Evolutionary conservation across 2,329 filamentous ascomycete species (phyloP).

Genomic region (Aspergillus sp.): DNA sequence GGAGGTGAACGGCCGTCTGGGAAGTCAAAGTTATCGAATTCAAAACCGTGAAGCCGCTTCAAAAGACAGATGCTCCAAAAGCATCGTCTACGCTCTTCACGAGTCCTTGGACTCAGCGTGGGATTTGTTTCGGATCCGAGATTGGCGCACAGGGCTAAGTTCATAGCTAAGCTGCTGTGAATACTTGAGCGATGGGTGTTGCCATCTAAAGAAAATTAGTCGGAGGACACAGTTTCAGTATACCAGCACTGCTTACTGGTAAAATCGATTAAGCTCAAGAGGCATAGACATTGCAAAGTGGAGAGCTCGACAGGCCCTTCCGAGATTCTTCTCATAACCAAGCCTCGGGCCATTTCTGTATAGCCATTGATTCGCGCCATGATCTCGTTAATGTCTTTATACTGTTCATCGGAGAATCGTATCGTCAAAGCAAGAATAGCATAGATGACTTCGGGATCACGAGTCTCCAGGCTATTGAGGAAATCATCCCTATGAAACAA

Average conservation of each 20-base stretch:
- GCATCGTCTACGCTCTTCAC: slow-evolving; percentile 38
- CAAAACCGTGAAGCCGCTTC: slow-evolving; percentile 43
- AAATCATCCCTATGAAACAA: slow-evolving; percentile 46
- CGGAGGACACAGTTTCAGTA: not conserved
- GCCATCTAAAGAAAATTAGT: slow-evolving; percentile 34
- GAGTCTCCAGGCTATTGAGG: slow-evolving; percentile 35
- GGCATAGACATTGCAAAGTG: slow-evolving; percentile 42
- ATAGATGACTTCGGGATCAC: slow-evolving; percentile 37
- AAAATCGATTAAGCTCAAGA: slow-evolving; percentile 42
- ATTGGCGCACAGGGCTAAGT: slow-evolving; percentile 45
- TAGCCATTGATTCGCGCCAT: slow-evolving; percentile 33
- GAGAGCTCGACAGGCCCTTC: slow-evolving; percentile 42
- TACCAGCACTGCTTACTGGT: slow-evolving; percentile 31
- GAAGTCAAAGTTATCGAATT: slow-evolving; percentile 40
- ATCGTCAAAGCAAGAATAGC: slow-evolving; percentile 41
- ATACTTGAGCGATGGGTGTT: slow-evolving; percentile 45
- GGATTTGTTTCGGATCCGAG: slow-evolving; percentile 36
- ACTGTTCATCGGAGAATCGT: slow-evolving; percentile 38
- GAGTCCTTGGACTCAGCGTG: slow-evolving; percentile 15
- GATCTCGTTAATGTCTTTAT: slow-evolving; percentile 19
- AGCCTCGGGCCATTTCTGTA: slow-evolving; percentile 33
- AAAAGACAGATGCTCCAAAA: slow-evolving; percentile 45
- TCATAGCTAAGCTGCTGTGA: slow-evolving; percentile 46
- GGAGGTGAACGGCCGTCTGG: slow-evolving; percentile 34
- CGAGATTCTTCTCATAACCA: slow-evolving; percentile 39